These are phyloP conservation scores for Acanthamoeba royreba DNA, from an alignment of 208 protist species.

Conservation along the genomic window DNA sequence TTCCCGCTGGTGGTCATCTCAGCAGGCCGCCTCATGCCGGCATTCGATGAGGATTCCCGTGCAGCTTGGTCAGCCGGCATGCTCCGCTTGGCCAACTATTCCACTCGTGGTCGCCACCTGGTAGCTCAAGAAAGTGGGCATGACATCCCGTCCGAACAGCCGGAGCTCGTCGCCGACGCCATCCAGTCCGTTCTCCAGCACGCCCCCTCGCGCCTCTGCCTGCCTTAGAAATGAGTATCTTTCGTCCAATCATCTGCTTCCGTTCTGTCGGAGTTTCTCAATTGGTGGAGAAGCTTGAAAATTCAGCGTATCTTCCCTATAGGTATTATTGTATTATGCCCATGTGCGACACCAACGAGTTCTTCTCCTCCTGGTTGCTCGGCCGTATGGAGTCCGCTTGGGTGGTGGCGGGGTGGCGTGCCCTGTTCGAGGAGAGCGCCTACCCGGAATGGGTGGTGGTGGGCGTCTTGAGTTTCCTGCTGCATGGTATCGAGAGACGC, in stretches of 20 bases:
- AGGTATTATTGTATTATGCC: too few species aligned
- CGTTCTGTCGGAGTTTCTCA: too few species aligned
- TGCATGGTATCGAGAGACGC: too few species aligned
- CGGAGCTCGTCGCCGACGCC: not conserved
- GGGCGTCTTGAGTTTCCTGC: conserved; percentile 51
- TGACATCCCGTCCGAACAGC: not conserved
- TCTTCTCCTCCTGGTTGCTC: too few species aligned
- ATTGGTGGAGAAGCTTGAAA: too few species aligned
- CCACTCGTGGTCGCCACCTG: not conserved
- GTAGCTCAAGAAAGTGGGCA: not conserved
- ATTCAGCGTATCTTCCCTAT: too few species aligned
- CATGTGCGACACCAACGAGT: too few species aligned
- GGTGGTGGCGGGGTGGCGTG: not conserved
- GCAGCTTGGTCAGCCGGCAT: not conserved
- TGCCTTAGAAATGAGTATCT: too few species aligned
- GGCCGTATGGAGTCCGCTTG: not conserved
- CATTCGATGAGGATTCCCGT: not conserved
- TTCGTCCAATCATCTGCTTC: too few species aligned
- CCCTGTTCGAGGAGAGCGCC: not conserved
- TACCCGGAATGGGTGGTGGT: not conserved
- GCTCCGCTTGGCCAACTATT: not conserved
- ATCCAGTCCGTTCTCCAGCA: not conserved
- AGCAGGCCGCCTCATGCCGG: not conserved
- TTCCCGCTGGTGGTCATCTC: not conserved
- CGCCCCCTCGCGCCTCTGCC: too few species aligned